Evolutionary conservation across 208 protist species (phyloP), one percentile per base, ranked within the genome.

Genomic region (Wallacemonas sp.): DNA sequence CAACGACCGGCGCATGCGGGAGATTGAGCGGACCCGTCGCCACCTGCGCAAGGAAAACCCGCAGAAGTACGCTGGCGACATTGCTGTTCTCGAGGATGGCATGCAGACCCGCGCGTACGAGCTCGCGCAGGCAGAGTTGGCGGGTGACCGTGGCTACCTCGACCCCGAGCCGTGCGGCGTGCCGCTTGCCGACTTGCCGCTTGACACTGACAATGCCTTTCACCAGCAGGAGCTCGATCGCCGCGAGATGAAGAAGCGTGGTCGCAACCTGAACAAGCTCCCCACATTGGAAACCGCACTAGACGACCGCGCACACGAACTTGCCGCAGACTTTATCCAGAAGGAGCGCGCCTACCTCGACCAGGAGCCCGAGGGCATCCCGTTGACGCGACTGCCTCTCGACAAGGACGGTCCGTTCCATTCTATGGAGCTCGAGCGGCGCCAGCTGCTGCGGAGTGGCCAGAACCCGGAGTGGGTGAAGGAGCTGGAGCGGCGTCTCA

Each of bases 261-360:
- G 27, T 26, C 24, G 34, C 11, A 68, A 67, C 46, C 49, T 64
- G 34, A 38, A 54, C 34, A 70, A 75, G 5, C 49, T 92, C 6
- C 46, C 56, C 12, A 64, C 19, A 4, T 66, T 95, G 21, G 82
- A 93, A 70, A 56, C 64, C 19, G 36, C 53, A 19, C 64, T 95
- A 2, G 84, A 82, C 58, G 74, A 71, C 22, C 82, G 87, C 1
- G 73, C 72, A 11, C 66, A 79, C 44, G 71, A 84, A 59, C 53
- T 95, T 17, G 90, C 84, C 24, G 64, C 59, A 28, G 77, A 84
- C 12, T 90, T 91, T 61, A 72, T 92, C 26, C 44, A 56, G 12
- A 66, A 72, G 31, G 87, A 93, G 63, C 76, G 90, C 42, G 66
- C 68, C 24, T 93, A 86, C 63, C 77, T 96, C 4, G 85, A 96